These are phyloP conservation scores for Madurella fahalii DNA, from an alignment of 2,329 filamentous ascomycete genomes.

Conservation along the genomic window DNA sequence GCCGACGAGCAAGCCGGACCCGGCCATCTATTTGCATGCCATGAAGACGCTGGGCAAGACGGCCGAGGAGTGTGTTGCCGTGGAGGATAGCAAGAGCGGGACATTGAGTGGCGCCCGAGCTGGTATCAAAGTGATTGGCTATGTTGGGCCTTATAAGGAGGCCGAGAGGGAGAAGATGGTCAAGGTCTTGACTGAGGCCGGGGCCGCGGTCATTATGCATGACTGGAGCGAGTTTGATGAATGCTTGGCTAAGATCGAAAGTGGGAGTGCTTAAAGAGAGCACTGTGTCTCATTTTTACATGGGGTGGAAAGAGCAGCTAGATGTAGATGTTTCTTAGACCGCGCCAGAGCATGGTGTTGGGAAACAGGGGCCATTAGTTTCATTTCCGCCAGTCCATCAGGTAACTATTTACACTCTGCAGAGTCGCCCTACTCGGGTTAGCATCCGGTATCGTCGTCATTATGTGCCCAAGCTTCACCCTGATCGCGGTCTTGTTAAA, in stretches of 20 bases:
- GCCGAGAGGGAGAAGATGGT: slow-evolving; percentile 63
- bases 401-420: slow-evolving; percentile 85
- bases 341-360: slow-evolving; percentile 5
- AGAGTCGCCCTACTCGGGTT: slow-evolving; percentile 83
- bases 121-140: slow-evolving; percentile 75
- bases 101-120: slow-evolving; percentile 70
- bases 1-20: slow-evolving; percentile 89
- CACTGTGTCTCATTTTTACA: neutral
- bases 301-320: neutral
- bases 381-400: slow-evolving; percentile 59
- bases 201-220: slow-evolving; percentile 59
- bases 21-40: slow-evolving; percentile 79
- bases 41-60: slow-evolving; percentile 69
- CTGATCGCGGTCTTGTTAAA: slow-evolving; percentile 76
- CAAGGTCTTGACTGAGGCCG: slow-evolving; percentile 55
- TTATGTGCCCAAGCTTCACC: slow-evolving; percentile 74
- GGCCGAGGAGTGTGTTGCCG: slow-evolving; percentile 68
- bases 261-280: slow-evolving; percentile 27
- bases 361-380: neutral
- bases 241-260: slow-evolving; percentile 44
- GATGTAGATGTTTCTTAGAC: slow-evolving; percentile 1
- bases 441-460: slow-evolving; percentile 70
- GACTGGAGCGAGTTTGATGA: slow-evolving; percentile 55
- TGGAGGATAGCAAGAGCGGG: slow-evolving; percentile 87
- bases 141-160: slow-evolving; percentile 71